These are phyloP conservation scores for Pythium myriotylum DNA, from an alignment of 352 stramenopile genomes.

Conservation along the genomic window DNA sequence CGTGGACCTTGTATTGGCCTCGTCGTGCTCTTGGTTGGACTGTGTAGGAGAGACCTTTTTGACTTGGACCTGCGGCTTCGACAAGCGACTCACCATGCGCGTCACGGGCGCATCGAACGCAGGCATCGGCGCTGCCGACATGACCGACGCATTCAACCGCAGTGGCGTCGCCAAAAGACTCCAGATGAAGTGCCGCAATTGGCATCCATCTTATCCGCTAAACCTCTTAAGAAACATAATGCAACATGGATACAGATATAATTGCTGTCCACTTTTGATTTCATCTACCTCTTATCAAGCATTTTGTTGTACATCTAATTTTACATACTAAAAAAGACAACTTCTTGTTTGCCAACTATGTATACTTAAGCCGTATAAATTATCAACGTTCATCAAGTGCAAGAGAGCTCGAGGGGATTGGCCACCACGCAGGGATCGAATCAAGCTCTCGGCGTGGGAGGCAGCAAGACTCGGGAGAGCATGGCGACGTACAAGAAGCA, in stretches of 20 bases:
- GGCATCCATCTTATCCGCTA: conserved; percentile 22
- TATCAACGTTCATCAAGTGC: conserved; percentile 1
- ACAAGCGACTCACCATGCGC: conserved; percentile 11
- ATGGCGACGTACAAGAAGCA: conserved; percentile 72
- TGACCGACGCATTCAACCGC: not conserved
- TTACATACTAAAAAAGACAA: not conserved
- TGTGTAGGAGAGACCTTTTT: not conserved
- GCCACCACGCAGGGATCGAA: conserved; percentile 23
- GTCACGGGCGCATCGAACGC: not conserved
- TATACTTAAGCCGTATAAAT: too few relatives aligned
- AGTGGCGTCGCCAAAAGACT: not conserved
- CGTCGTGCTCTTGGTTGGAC: conserved; percentile 18
- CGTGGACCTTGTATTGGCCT: too few relatives aligned
- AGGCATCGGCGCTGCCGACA: not conserved
- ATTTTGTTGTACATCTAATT: not conserved
- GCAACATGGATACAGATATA: conserved; percentile 6
- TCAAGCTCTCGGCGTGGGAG: conserved; percentile 1
- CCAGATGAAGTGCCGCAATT: not conserved
- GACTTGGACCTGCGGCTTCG: conserved; percentile 15
- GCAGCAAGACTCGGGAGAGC: conserved; percentile 17
- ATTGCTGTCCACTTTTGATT: too few relatives aligned
- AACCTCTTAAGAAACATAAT: conserved; percentile 6
- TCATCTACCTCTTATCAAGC: not conserved
- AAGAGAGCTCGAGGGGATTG: conserved; percentile 30
- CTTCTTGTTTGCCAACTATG: too few relatives aligned